Base-by-base conservation (phyloP, 2,329 filamentous ascomycete genomes). In the Claviceps monticola region DNA sequence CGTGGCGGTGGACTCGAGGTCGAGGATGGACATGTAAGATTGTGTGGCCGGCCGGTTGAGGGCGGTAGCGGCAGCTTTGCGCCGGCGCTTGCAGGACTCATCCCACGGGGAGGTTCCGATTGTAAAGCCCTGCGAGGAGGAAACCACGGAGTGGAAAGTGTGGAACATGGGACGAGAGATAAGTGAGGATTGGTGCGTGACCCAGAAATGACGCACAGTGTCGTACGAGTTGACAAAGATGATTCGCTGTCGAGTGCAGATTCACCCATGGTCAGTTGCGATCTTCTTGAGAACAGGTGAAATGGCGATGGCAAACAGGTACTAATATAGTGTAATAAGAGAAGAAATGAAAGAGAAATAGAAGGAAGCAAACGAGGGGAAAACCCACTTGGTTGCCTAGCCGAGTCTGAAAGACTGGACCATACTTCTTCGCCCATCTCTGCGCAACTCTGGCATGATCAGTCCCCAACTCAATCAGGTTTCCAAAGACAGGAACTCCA, bases 101-200 rank as follows among this genome's bases (percentile, higher is more conserved):
- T 90, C 85, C 83, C 86, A 93, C 0, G 87, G 86, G 0, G 85
- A 89, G 0, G 86, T 88, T 1, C 87, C 87, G 55, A 93, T 88
- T 0, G 86, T 91, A 66, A 88, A 86, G 5, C 86, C 86, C 58
- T 88, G 83, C 0, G 83, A 86, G 37, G 75, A 80, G 1, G 85
- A 88, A 3, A 89, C 83, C 4, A 90, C 83, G 5, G 77, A 85
- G 66, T 90, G 86, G 65, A 90, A 91, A 1, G 86, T 91, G 65
- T 91, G 85, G 47, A 89, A 78, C 23, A 75, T 87, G 0, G 87
- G 87, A 2, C 87, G 78, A 1, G 84, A 89, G 59, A 89, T 88
- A 53, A 90, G 70, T 0, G 86, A 76, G 0, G 85, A 86, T 60
- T 89, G 86, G 59, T 91, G 83, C 9, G 80, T 84, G 63, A 89